Evolutionary conservation across 345 rosid species (phyloP).

Genomic region (Syzygium aqueum): DNA sequence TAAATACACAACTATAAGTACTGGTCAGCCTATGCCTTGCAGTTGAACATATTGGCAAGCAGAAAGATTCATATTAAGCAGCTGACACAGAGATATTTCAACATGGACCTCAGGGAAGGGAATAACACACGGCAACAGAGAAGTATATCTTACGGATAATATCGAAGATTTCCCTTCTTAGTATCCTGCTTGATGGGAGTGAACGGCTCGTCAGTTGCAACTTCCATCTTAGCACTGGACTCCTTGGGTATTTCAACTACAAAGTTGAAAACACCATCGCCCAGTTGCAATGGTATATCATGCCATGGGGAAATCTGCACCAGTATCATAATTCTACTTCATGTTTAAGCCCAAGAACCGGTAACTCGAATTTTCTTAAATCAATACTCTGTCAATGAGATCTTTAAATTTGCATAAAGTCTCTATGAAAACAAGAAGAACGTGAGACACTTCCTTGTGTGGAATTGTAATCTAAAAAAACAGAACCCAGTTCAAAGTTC

Average conservation of each 20-base stretch:
- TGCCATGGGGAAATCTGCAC: constrained; percentile 94
- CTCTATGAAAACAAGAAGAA: neutral
- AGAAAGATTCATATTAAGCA: neutral
- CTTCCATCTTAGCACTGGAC: constrained; percentile 95
- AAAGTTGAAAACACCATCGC: constrained; percentile 75
- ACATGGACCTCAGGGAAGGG: neutral
- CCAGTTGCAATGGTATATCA: constrained; percentile 75
- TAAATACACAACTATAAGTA: neutral
- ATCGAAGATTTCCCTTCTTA: constrained; percentile 64
- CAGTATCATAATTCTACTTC: neutral
- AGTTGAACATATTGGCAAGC: neutral
- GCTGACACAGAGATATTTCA: neutral
- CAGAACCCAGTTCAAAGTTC: neutral
- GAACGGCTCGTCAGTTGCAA: constrained; percentile 83
- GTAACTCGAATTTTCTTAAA: neutral
- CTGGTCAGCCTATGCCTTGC: neutral
- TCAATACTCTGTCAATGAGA: neutral
- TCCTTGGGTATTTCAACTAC: constrained; percentile 90
- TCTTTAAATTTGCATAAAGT: neutral
- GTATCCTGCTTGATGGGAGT: constrained; percentile 95
- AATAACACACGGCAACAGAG: neutral
- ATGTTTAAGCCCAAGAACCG: neutral
- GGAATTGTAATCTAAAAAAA: neutral
- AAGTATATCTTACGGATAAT: constrained; percentile 46
- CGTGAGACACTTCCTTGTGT: neutral